Base-by-base conservation (phyloP, 2,329 filamentous ascomycete genomes). In the Daldinia sp. region DNA sequence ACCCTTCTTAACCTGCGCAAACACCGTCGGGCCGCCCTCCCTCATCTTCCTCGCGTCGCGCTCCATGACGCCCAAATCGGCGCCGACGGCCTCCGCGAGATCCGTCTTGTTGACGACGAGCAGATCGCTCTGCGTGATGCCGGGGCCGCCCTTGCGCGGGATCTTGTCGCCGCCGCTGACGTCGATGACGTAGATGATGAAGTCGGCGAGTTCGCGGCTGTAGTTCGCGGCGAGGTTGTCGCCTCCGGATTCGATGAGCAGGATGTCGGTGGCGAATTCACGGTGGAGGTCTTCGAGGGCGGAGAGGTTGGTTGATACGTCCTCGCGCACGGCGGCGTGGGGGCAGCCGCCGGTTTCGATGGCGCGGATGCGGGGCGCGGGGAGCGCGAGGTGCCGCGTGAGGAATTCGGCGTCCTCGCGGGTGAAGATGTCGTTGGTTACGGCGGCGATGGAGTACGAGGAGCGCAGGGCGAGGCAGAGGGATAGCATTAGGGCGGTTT, bases 391-490 rank as follows among this genome's bases (percentile, higher is more conserved):
- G 84, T 97, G 85, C 59, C 89, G 88, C 61, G 93, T 96, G 23
- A 99, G 88, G 82, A 99, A 99, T 79, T 98, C 95, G 82, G 94
- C 94, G 83, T 99, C 95, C 81, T 99, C 95, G 68, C 91, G 90
- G 19, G 94, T 98, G 84, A 98, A 98, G 83, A 98, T 98, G 83
- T 98, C 94, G 84, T 98, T 98, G 50, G 95, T 99, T 19, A 99
- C 94, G 63, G 93, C 95, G 0, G 95, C 95, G 73, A 99, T 91
- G 75, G 89, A 93, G 85, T 92, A 94, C 57, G 86, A 82, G 51
- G 89, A 83, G 64, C 95, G 91, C 5, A 99, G 88, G 6, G 90
- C 90, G 32, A 89, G 89, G 82, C 93, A 97, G 70, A 98, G 91
- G 35, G 92, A 90, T 9, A 97, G 88, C 94, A 99, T 98, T 25